Evolutionary conservation across 805 yeast species (phyloP), one percentile per base, ranked within the genome.

Genomic region (Candida pini): DNA sequence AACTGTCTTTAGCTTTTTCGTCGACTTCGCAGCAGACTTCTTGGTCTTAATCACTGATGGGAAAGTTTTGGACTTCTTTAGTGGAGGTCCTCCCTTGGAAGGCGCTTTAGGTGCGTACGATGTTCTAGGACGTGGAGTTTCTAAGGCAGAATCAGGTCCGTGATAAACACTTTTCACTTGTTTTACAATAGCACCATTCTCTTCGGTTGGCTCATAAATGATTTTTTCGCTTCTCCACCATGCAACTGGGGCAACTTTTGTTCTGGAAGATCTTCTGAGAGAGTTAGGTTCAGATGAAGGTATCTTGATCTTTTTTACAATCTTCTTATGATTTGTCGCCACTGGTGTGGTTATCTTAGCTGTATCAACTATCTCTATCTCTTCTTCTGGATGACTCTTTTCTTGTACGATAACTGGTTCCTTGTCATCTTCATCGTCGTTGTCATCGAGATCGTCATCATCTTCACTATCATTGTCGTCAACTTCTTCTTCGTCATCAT

Each of bases 151-250:
- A 9, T 66, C 71, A 1, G 68, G 66, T 0, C 68, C 63, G 37
- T 76, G 79, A 7, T 78, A 67, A 24, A 82, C 76, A 43, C 72
- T 76, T 35, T 71, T 69, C 18, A 81, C 69, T 28, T 74, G 73
- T 33, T 77, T 76, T 6, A 79, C 69, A 6, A 73, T 65, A 14
- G 67, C 60, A 35, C 73, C 73, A 5, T 72, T 68, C 36, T 68
- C 71, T 13, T 44, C 53, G 14, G 45, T 56, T 6, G 61, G 48
- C 27, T 68, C 63, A 49, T 82, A 87, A 3, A 83, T 72, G 20
- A 82, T 72, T 40, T 76, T 66, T 57, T 87, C 96, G 49, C 83
- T 84, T 53, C 83, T 73, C 96, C 96, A 87, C 53, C 70, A 83
- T 3, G 86, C 89, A 43, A 87, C 61, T 0, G 95, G 90, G 4